phyloP scores from a whole-genome alignment of 2,329 filamentous ascomycete genomes.

The Ascochyta pisi region DNA sequence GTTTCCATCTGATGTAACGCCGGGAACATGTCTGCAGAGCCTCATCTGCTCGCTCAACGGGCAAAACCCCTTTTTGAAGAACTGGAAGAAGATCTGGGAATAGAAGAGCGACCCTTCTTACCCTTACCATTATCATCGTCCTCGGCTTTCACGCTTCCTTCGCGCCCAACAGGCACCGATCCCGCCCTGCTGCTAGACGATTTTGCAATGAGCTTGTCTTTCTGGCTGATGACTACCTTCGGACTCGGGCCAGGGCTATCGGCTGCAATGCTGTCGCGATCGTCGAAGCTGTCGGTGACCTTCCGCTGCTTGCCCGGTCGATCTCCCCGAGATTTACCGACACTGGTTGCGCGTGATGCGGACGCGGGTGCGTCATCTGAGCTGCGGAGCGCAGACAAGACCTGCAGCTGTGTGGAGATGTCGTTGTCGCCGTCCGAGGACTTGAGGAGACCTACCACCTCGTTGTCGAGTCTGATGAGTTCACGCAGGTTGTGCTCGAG shows the following conservation, averaged over 20 bases:
- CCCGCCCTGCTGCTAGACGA: slow-evolving; percentile 49
- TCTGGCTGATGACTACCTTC: slow-evolving; percentile 42
- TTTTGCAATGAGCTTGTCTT: slow-evolving; percentile 50
- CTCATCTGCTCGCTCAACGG: slow-evolving; percentile 19
- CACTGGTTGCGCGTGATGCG: slow-evolving; percentile 45
- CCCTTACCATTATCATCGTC: slow-evolving; percentile 56
- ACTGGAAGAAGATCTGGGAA: slow-evolving; percentile 25
- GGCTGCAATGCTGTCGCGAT: slow-evolving; percentile 48
- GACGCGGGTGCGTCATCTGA: slow-evolving; percentile 52
- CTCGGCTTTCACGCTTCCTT: slow-evolving; percentile 60
- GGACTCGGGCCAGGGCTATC: slow-evolving; percentile 48
- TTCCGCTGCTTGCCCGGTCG: slow-evolving; percentile 47
- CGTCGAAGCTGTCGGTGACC: slow-evolving; percentile 45
- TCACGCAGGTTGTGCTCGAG: slow-evolving; percentile 56
- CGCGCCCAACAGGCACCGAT: slow-evolving; percentile 55
- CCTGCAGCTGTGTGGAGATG: slow-evolving; percentile 52
- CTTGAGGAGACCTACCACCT: slow-evolving; percentile 53
- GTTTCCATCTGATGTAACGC: slow-evolving; percentile 23
- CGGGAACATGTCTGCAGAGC: not conserved
- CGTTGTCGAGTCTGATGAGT: slow-evolving; percentile 57
- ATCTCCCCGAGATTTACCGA: slow-evolving; percentile 47
- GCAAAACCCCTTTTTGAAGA: slow-evolving; percentile 23
- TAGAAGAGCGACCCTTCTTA: slow-evolving; percentile 46
- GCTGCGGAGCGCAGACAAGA: slow-evolving; percentile 56
- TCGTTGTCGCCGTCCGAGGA: slow-evolving; percentile 52